A percentile compares a stretch with the other conserved stretches of the same genome.
phyloP scores from a whole-genome alignment of 192 early-diverging fungal species.

The Tieghemiomyces parasiticus region DNA sequence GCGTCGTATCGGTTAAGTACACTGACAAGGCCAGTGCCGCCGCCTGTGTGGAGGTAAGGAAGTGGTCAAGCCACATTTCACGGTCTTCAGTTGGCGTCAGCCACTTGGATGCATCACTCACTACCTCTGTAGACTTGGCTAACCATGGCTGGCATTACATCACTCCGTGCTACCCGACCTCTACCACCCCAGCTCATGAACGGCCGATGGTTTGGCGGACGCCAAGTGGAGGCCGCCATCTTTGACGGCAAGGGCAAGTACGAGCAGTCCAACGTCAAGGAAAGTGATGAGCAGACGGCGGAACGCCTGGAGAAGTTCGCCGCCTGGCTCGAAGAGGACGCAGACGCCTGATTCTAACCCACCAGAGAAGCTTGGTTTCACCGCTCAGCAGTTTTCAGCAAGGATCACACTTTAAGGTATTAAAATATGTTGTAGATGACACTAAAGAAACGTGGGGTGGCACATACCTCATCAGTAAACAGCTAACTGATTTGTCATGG shows the following conservation, averaged over 20 bases:
- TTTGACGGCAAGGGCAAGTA: constrained; percentile 77
- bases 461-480: too few relatives aligned
- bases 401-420: too few relatives aligned
- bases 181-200: constrained; percentile 84
- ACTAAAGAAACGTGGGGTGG: too few relatives aligned
- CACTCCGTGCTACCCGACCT: too few relatives aligned
- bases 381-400: too few relatives aligned
- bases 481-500: too few relatives aligned
- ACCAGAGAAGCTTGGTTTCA: too few relatives aligned
- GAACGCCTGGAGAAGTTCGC: constrained; percentile 75
- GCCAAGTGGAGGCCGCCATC: constrained; percentile 55
- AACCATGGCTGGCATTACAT: too few relatives aligned
- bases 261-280: constrained; percentile 31
- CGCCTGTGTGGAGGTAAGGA: constrained; percentile 67
- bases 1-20: constrained; percentile 79
- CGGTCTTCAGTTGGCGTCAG: not conserved
- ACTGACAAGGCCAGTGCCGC: constrained; percentile 61
- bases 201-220: constrained; percentile 79
- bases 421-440: too few relatives aligned
- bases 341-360: not conserved
- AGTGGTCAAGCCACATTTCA: constrained; percentile 1
- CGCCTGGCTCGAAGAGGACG: constrained; percentile 62
- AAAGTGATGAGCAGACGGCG: constrained; percentile 47
- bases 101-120: not conserved
- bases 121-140: too few relatives aligned